phyloP scores from a whole-genome alignment of 2,329 filamentous ascomycete genomes.

The Xylaria sp. region DNA sequence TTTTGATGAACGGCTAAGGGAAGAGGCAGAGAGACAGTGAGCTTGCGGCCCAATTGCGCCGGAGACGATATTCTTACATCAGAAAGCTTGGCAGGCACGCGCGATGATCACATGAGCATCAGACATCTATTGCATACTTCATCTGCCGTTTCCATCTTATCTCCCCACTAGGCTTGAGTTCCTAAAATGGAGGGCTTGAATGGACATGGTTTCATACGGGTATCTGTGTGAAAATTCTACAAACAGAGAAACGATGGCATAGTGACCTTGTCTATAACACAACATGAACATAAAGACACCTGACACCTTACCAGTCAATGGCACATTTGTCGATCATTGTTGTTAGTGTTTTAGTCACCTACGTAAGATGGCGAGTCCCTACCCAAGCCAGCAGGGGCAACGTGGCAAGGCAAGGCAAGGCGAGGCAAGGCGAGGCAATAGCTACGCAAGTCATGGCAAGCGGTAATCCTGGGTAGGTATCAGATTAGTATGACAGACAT shows the following conservation, averaged over 20 bases:
- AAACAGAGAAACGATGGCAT: constrained; percentile 4
- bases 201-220: neutral
- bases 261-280: constrained; percentile 2
- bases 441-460: neutral
- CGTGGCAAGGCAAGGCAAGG: neutral
- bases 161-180: constrained; percentile 2
- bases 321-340: neutral
- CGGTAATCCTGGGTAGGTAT: too few species aligned
- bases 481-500: neutral
- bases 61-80: constrained; percentile 22
- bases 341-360: neutral
- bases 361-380: neutral
- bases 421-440: neutral
- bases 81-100: constrained; percentile 20
- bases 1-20: constrained; percentile 73
- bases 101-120: constrained; percentile 14
- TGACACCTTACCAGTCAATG: constrained; percentile 1
- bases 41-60: constrained; percentile 4
- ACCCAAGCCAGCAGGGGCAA: too few species aligned
- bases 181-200: constrained; percentile 3
- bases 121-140: constrained; percentile 13
- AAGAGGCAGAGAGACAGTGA: constrained; percentile 70
- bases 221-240: neutral
- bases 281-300: constrained; percentile 4
- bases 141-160: constrained; percentile 5